Evolutionary conservation across 139 green algal species (phyloP), one percentile per base, ranked within the genome.

Genomic region (Nannochloris sp.): DNA sequence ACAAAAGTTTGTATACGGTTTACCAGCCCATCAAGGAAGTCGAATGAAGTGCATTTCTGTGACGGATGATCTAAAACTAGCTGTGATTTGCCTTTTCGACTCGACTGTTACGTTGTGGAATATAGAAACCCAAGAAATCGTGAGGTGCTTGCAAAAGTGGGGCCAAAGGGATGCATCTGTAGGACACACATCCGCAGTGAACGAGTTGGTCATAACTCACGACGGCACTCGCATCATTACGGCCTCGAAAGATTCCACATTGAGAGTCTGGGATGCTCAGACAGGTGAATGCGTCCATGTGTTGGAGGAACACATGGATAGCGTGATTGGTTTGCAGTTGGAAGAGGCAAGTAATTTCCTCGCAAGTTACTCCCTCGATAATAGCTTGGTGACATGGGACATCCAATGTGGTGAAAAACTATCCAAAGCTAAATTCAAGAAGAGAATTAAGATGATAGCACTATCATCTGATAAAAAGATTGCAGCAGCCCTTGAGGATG

Each of bases 61-160:
- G 9, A 83, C 70, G 5, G 51, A 48, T 9, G 63, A 80, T 44
- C 74, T 76, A 14, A 16, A 37, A 8, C 29, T 44, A 2, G 75
- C 66, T 1, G 72, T 81, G 5, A 49, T 79, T 8, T 77, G 76
- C 55, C 68, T 83, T 17, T 85, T 72, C 56, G 87, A 94, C 76
- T 79, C 64, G 53, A 91, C 72, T 2, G 70, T 89, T 5, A 66
- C 62, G 0, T 67, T 92, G 2, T 89, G 75, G 65, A 77, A 91
- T 65, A 56, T 88, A 61, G 43, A 23, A 3, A 69, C 6, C 3
- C 71, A 71, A 13, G 26, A 74, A 40, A 58, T 55, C 6, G 26
- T 55, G 44, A 46, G 48, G 1, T 64, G 79, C 66, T 79, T 92
- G 48, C 87, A 91, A 60, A 61, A 50, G n/a, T 70, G 75, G 55